These are phyloP conservation scores for Nakataea oryzae DNA, from an alignment of 2,329 filamentous ascomycete genomes.

Conservation along the genomic window DNA sequence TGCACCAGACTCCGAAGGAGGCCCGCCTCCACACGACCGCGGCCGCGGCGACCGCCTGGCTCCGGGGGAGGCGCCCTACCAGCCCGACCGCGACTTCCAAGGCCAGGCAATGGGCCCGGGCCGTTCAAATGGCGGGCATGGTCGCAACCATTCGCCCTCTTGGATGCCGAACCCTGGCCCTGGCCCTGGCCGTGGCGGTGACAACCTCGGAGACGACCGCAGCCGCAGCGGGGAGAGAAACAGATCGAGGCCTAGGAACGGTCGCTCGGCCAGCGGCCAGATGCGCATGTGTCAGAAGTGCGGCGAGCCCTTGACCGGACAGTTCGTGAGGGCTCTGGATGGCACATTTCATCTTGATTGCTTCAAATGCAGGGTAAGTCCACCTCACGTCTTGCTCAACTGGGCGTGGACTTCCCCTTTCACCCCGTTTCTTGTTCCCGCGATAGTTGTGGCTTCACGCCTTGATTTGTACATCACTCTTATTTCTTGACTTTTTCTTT, in stretches of 20 bases:
- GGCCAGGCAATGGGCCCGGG: slow-evolving; percentile 5
- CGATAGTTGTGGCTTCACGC: no score
- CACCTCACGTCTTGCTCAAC: neutral
- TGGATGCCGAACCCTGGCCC: neutral
- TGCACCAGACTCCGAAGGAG: slow-evolving; percentile 24
- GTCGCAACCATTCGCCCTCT: slow-evolving; percentile 9
- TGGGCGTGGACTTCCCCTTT: neutral
- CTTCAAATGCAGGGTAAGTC: slow-evolving; percentile 86
- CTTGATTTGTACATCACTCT: no score
- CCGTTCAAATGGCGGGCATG: slow-evolving; percentile 11
- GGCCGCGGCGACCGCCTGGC: slow-evolving; percentile 15
- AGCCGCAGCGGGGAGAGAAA: slow-evolving; percentile 47
- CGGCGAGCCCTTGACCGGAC: slow-evolving; percentile 74
- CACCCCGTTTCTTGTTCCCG: neutral
- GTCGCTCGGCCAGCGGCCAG: slow-evolving; percentile 47
- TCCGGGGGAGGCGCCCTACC: slow-evolving; percentile 10
- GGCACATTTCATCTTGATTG: slow-evolving; percentile 96
- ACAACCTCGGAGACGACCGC: slow-evolving; percentile 27
- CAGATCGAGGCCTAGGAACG: slow-evolving; percentile 41
- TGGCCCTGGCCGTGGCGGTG: slow-evolving; percentile 17
- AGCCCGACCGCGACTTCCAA: slow-evolving; percentile 14
- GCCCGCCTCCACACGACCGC: slow-evolving; percentile 24
- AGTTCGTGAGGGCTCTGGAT: slow-evolving; percentile 89
- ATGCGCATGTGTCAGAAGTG: slow-evolving; percentile 76
- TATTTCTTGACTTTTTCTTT: neutral